Evolutionary conservation across 2,329 filamentous ascomycete genomes (phyloP), one percentile per base, ranked within the genome.

Genomic region (Ceratocystis papillata): DNA sequence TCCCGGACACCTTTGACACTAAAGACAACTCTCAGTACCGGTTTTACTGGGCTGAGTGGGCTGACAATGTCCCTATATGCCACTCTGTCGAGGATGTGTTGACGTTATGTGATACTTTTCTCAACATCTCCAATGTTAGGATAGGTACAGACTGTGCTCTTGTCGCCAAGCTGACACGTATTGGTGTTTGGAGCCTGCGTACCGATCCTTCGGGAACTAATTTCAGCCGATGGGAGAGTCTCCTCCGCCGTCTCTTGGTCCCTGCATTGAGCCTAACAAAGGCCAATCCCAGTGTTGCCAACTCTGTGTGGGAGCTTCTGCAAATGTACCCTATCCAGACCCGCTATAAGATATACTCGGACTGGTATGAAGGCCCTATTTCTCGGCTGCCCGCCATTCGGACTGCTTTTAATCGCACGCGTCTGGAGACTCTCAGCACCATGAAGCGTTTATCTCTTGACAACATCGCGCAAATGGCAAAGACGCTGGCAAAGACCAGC

Each of bases 41-140:
- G 44, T 97, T 95, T 73, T 99, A 99, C 75, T 96, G 94, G 86
- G 91, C 96, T 67, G 94, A 97, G 71, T 99, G 94, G 94, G 82
- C 86, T 1, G 93, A 97, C 75, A 96, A 94, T 69, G 81, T 99
- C 59, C 95, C 94, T 0, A 78, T 96, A 22, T 99, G 94, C 73
- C 92, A 96, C 73, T 88, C 81, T 1, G 85, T 96, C 5, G 90
- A 96, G 69, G 94, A 99, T 73, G 82, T 99, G 15, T 94, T 97
- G 74, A 86, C 87, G 1, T 82, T 96, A 0, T 95, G 91, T 74
- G 83, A 85, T 67, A 92, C 90, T 0, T 81, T 99, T 25, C 79
- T 96, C 59, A 95, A 94, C 70, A 78, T 93, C 28, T 88, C 92
- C 0, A 93, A 94, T 1, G 86, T 95, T 69, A 91, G 90, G 72